Evolutionary conservation across 2,329 filamentous ascomycete genomes (phyloP).

Genomic region (Monosporascus ibericus): DNA sequence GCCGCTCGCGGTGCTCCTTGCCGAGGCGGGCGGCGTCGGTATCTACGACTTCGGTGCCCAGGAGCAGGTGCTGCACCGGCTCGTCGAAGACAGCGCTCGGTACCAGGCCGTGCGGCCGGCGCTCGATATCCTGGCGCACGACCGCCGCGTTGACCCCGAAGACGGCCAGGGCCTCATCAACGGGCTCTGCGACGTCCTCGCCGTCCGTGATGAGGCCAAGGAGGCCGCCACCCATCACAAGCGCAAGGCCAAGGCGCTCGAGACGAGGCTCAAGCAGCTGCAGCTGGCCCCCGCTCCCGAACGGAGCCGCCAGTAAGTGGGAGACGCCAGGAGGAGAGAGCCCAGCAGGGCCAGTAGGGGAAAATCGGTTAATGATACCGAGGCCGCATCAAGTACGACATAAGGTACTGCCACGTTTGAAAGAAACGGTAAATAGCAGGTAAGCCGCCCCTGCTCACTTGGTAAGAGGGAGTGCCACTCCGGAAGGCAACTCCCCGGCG

Average conservation of each 20-base stretch:
- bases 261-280: background rate
- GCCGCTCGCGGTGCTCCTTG: constrained; percentile 11
- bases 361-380: background rate
- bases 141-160: constrained; percentile 9
- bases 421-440: background rate
- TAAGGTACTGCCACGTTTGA: background rate
- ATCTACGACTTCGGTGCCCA: constrained; percentile 1
- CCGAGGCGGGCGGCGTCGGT: constrained; percentile 11
- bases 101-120: constrained; percentile 12
- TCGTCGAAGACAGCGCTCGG: constrained; percentile 12
- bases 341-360: background rate
- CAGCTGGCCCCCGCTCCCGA: background rate
- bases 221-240: constrained; percentile 5
- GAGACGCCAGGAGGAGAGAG: background rate
- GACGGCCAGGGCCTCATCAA: constrained; percentile 5
- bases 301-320: background rate
- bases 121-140: constrained; percentile 9
- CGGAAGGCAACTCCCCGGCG: background rate
- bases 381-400: background rate
- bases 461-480: background rate
- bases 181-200: constrained; percentile 6
- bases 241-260: constrained; percentile 1
- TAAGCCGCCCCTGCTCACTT: background rate
- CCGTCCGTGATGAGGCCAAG: constrained; percentile 10
- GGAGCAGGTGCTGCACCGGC: constrained; percentile 4